A percentile compares a stretch with the other conserved stretches of the same genome.
These are phyloP conservation scores for Polytolypa hystricis DNA, from an alignment of 2,329 filamentous ascomycete species.

Conservation along the genomic window DNA sequence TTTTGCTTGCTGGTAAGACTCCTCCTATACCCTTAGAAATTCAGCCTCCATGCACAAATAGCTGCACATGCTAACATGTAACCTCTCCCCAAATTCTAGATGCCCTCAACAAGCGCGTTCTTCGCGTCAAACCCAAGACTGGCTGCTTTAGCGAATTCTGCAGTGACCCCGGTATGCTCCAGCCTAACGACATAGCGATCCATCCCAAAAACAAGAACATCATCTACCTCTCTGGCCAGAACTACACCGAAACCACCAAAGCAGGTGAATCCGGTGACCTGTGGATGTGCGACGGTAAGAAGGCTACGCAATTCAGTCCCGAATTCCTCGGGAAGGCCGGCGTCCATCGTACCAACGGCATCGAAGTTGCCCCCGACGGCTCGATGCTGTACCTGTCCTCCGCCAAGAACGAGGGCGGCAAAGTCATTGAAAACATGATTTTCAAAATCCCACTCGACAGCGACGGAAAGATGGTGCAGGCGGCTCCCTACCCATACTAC, in stretches of 20 bases:
- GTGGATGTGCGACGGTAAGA: slow-evolving; percentile 2
- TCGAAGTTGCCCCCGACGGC: slow-evolving; percentile 3
- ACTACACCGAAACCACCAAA: background rate
- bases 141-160: slow-evolving; percentile 1
- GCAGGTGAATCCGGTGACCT: slow-evolving; percentile 3
- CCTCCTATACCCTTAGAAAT: background rate
- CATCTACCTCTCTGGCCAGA: slow-evolving; percentile 6
- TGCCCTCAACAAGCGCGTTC: slow-evolving; percentile 3
- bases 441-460: slow-evolving; percentile 4
- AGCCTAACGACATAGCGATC: slow-evolving; percentile 5
- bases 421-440: background rate
- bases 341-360: slow-evolving; percentile 5
- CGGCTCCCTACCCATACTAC: slow-evolving; percentile 1
- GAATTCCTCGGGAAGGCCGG: slow-evolving; percentile 2
- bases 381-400: slow-evolving; percentile 3
- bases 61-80: background rate
- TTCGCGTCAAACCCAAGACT: background rate
- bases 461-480: background rate
- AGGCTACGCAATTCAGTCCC: slow-evolving; percentile 2
- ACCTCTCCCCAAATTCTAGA: background rate
- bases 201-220: background rate
- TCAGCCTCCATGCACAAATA: background rate
- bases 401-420: background rate
- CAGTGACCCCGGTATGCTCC: slow-evolving; percentile 1
- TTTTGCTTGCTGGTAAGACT: slow-evolving; percentile 1